A percentile compares a stretch with the other conserved stretches of the same genome.
Conservation (phyloP, 2,329 filamentous ascomycete genomes). For the Penicillium crustosum region DNA sequence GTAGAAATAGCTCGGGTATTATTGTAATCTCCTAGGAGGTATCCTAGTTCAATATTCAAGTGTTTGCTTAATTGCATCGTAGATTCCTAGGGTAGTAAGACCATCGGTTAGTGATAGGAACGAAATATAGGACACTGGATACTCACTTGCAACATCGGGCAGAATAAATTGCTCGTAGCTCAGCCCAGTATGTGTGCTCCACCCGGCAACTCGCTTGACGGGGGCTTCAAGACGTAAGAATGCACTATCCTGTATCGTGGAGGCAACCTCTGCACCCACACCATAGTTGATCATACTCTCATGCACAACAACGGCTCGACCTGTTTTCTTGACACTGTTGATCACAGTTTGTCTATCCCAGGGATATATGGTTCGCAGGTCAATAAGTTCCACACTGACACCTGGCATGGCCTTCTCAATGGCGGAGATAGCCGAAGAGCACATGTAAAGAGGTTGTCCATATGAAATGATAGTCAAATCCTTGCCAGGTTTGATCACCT, state of each 20-base stretch:
- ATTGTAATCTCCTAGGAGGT: not conserved
- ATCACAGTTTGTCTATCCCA: slow-evolving; percentile 85
- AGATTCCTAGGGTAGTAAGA: not conserved
- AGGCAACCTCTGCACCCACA: slow-evolving; percentile 84
- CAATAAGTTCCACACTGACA: slow-evolving; percentile 78
- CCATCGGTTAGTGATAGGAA: not conserved
- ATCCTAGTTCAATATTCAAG: slow-evolving; percentile 58
- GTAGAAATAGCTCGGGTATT: not conserved
- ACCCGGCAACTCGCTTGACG: slow-evolving; percentile 81
- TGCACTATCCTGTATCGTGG: slow-evolving; percentile 82
- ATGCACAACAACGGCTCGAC: slow-evolving; percentile 82
- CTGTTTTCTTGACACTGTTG: slow-evolving; percentile 81
- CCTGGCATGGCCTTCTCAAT: slow-evolving; percentile 70
- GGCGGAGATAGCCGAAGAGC: slow-evolving; percentile 71
- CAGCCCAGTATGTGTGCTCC: slow-evolving; percentile 79
- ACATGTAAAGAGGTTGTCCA: slow-evolving; percentile 84
- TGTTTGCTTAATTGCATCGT: slow-evolving; percentile 50
- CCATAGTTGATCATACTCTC: slow-evolving; percentile 90
- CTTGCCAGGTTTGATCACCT: slow-evolving; percentile 75
- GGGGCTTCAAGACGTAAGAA: slow-evolving; percentile 84
- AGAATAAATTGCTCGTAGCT: slow-evolving; percentile 78
- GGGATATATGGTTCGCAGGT: slow-evolving; percentile 83
- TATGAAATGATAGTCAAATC: slow-evolving; percentile 85
- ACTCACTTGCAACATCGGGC: slow-evolving; percentile 84
- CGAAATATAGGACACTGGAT: not conserved